A percentile compares a stretch with the other conserved stretches of the same genome.
phyloP scores from a whole-genome alignment of 2,329 filamentous ascomycete species.

The Aspergillus caelatus region DNA sequence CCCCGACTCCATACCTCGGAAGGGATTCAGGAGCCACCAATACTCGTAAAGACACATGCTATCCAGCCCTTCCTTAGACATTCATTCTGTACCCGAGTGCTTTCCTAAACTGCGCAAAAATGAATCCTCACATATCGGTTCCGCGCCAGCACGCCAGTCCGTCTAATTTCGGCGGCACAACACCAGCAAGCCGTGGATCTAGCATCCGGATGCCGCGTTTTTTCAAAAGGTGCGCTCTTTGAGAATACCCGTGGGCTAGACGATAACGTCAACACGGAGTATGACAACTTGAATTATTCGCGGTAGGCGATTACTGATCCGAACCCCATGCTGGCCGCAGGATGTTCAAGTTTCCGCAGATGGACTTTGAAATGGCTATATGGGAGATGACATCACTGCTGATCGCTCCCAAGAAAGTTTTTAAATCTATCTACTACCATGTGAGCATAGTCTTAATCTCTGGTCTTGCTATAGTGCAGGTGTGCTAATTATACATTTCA shows the following conservation, averaged over 20 bases:
- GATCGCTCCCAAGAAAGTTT: constrained; percentile 71
- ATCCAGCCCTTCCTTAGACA: background rate
- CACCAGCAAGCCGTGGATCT: constrained; percentile 53
- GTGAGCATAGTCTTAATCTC: constrained; percentile 44
- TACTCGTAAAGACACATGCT: constrained; percentile 11
- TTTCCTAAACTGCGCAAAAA: constrained; percentile 30
- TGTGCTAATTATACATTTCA: background rate
- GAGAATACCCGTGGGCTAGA: background rate
- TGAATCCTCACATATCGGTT: constrained; percentile 64
- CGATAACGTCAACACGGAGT: background rate
- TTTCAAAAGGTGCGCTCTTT: constrained; percentile 58
- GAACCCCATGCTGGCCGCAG: constrained; percentile 33
- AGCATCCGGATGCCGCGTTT: constrained; percentile 65
- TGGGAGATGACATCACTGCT: constrained; percentile 73
- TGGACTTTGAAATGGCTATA: constrained; percentile 74
- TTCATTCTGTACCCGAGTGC: constrained; percentile 7
- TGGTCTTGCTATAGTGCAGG: background rate
- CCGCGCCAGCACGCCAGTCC: constrained; percentile 60
- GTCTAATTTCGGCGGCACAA: constrained; percentile 56
- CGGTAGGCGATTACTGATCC: constrained; percentile 1
- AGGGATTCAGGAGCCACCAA: background rate
- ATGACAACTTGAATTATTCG: background rate
- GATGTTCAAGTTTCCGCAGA: constrained; percentile 72
- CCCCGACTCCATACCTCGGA: background rate
- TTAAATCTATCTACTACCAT: constrained; percentile 71